Percentiles rank a stretch among this genome's conserved stretches.
Conservation (phyloP, 2,329 filamentous ascomycete genomes). For the Paecilomyces sp. region DNA sequence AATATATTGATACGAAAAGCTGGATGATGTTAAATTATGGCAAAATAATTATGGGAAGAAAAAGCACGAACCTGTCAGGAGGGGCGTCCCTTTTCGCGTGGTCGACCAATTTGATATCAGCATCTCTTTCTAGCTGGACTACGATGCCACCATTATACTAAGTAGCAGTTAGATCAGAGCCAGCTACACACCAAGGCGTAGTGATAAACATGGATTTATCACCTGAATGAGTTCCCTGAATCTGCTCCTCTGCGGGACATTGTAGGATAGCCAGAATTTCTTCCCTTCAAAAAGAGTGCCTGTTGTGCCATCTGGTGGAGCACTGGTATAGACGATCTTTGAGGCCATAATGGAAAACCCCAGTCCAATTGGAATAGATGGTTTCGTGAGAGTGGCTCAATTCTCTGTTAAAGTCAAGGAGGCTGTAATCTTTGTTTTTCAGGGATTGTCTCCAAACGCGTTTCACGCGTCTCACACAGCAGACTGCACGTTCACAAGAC, state of each 20-base stretch:
- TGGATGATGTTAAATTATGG: constrained; percentile 9
- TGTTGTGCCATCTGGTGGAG: constrained; percentile 7
- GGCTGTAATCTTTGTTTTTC: neutral
- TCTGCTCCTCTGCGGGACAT: constrained; percentile 43
- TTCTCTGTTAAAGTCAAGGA: neutral
- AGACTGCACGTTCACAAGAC: neutral
- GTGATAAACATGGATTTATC: neutral
- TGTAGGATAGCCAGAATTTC: constrained; percentile 53
- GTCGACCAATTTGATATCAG: constrained; percentile 54
- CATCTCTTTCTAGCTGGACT: constrained; percentile 46
- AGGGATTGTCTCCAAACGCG: neutral
- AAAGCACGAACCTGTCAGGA: constrained; percentile 37
- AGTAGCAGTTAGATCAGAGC: neutral
- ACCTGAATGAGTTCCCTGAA: constrained; percentile 45
- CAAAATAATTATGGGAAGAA: neutral
- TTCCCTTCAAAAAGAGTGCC: constrained; percentile 44
- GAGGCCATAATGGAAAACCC: neutral
- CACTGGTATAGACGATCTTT: constrained; percentile 2
- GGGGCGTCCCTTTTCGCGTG: constrained; percentile 46
- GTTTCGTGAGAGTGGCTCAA: neutral
- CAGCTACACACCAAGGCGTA: constrained; percentile 1
- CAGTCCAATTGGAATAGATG: neutral
- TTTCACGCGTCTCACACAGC: neutral
- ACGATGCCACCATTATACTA: constrained; percentile 49
- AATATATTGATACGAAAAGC: constrained; percentile 53